These are phyloP conservation scores for Ceratocystis harringtonii DNA, from an alignment of 2,329 filamentous ascomycete genomes.

Conservation along the genomic window DNA sequence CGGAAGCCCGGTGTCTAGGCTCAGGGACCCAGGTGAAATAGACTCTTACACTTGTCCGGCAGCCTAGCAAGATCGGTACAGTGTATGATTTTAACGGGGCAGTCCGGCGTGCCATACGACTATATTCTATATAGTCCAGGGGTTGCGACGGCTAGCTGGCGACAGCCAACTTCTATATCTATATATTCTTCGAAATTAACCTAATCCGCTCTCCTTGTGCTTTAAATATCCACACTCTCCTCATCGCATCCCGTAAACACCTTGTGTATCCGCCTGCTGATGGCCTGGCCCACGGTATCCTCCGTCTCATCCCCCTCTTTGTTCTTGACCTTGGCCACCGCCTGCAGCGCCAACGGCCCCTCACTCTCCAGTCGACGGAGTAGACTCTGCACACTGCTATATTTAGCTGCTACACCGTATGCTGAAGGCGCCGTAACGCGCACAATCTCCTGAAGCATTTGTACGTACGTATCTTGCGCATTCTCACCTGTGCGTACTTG, in stretches of 20 bases:
- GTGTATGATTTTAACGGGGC: background rate
- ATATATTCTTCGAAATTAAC: background rate
- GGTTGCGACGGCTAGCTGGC: background rate
- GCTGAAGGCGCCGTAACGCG: constrained; percentile 60
- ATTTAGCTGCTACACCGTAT: constrained; percentile 50
- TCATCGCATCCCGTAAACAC: constrained; percentile 45
- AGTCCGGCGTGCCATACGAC: too few relatives aligned
- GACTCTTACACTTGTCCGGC: background rate
- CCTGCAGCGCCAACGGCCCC: constrained; percentile 48
- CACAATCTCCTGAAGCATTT: constrained; percentile 62
- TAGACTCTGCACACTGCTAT: constrained; percentile 41
- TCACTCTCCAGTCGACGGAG: constrained; percentile 41
- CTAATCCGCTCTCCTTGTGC: background rate
- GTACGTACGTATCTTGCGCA: constrained; percentile 50
- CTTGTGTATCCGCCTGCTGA: constrained; percentile 44
- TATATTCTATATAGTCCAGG: background rate
- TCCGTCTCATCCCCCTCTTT: constrained; percentile 42
- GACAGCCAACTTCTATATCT: background rate
- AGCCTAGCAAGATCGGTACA: background rate
- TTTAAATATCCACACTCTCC: constrained; percentile 38
- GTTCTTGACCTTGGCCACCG: constrained; percentile 42
- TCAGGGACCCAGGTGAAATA: background rate
- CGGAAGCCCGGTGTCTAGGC: background rate
- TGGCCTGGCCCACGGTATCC: constrained; percentile 38
- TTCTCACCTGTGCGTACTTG: constrained; percentile 59